Evolutionary conservation across 805 yeast species (phyloP).

Genomic region (Myxozyma lipomycoides): DNA sequence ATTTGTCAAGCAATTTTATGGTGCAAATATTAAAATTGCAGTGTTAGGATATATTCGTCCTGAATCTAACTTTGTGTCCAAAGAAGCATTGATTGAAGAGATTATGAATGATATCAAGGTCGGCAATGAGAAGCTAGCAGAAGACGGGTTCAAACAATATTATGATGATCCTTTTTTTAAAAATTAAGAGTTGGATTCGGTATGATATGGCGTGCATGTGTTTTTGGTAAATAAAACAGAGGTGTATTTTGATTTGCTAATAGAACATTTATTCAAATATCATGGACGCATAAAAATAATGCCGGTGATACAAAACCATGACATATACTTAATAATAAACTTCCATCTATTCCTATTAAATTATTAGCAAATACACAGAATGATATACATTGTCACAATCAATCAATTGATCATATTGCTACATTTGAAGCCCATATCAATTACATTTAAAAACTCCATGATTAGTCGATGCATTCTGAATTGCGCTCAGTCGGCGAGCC

Average conservation of each 20-base stretch:
- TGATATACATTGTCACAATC: too few relatives aligned
- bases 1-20: constrained; percentile 68
- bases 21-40: constrained; percentile 64
- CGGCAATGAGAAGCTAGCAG: constrained; percentile 33
- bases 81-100: constrained; percentile 78
- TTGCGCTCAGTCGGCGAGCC: too few relatives aligned
- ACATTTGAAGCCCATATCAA: too few relatives aligned
- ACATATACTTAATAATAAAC: not conserved
- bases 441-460: too few relatives aligned
- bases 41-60: constrained; percentile 90
- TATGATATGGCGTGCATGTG: too few relatives aligned
- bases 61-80: constrained; percentile 76
- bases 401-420: too few relatives aligned
- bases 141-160: constrained; percentile 8
- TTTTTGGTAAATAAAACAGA: too few relatives aligned
- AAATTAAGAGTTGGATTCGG: too few relatives aligned
- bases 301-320: not conserved
- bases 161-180: constrained; percentile 14
- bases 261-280: too few relatives aligned
- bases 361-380: not conserved
- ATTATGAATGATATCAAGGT: constrained; percentile 73
- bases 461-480: too few relatives aligned
- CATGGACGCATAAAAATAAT: not conserved
- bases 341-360: not conserved
- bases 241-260: too few relatives aligned